A percentile compares a stretch with the other conserved stretches of the same genome.
These are phyloP conservation scores for Holtermannia corniformis DNA, from an alignment of 768 basidiomycete genomes.

Conservation along the genomic window DNA sequence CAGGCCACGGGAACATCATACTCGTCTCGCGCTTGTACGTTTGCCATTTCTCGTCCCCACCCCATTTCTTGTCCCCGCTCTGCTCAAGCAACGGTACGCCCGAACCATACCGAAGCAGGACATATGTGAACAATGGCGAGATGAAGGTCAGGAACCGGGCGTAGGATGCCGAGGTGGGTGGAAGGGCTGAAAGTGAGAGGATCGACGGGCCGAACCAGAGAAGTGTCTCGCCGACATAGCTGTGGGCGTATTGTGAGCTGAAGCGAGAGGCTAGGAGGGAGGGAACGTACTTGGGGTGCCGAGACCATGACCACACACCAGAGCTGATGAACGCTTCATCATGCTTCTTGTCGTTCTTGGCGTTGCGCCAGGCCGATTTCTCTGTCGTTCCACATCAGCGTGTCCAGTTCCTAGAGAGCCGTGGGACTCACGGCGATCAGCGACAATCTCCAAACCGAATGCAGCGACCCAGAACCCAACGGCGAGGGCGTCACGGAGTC, in stretches of 20 bases:
- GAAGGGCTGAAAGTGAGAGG: constrained; percentile 49
- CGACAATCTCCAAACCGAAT: constrained; percentile 54
- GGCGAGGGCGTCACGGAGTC: constrained; percentile 50
- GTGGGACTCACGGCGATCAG: constrained; percentile 46
- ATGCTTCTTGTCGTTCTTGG: constrained; percentile 56
- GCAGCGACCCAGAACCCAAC: constrained; percentile 52
- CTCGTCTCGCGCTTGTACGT: constrained; percentile 24
- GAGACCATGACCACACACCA: constrained; percentile 58
- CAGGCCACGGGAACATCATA: constrained; percentile 27
- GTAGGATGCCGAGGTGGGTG: constrained; percentile 39
- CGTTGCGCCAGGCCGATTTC: constrained; percentile 55
- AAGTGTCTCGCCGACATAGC: constrained; percentile 64
- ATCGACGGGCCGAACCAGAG: constrained; percentile 62
- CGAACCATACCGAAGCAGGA: constrained; percentile 50
- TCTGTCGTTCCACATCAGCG: constrained; percentile 30
- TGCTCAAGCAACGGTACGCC: constrained; percentile 64
- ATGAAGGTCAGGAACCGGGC: constrained; percentile 44
- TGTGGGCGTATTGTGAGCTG: constrained; percentile 26
- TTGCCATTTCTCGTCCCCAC: constrained; percentile 18
- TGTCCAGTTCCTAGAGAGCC: not conserved
- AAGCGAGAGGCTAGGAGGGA: not conserved
- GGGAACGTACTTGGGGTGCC: constrained; percentile 62
- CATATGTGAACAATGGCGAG: constrained; percentile 59
- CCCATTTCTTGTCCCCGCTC: constrained; percentile 35
- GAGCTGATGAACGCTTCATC: constrained; percentile 60